Evolutionary conservation across 208 protist species (phyloP).

Genomic region (Leishmania gerbilli): DNA sequence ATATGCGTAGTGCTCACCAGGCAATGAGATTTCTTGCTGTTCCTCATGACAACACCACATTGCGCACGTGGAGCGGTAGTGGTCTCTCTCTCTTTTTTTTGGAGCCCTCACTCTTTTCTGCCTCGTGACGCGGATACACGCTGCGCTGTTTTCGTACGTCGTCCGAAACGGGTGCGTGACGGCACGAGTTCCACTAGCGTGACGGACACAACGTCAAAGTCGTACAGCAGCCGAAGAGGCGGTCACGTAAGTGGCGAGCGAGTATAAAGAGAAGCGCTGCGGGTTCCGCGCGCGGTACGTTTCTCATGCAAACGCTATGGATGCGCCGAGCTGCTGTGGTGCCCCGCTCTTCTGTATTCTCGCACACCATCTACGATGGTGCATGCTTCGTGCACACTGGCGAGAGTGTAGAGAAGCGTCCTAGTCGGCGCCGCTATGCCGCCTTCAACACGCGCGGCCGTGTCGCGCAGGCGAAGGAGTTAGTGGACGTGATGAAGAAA

Average conservation of each 20-base stretch:
- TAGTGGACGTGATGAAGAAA: slow-evolving; percentile 53
- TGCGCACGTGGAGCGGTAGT: no score
- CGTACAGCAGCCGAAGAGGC: not conserved
- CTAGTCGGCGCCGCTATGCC: slow-evolving; percentile 63
- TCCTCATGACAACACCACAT: no score
- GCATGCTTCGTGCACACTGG: not conserved
- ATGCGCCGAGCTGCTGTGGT: not conserved
- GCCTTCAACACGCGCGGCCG: slow-evolving; percentile 65
- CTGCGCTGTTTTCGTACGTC: no score
- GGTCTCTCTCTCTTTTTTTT: no score
- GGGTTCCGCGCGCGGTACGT: not conserved
- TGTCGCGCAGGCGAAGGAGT: slow-evolving; percentile 42
- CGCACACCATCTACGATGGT: not conserved
- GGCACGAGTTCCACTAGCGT: not conserved
- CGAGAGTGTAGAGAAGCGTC: slow-evolving; percentile 9
- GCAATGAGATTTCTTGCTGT: no score
- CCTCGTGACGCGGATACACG: not conserved
- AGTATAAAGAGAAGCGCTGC: not conserved
- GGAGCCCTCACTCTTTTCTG: no score
- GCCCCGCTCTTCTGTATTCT: not conserved
- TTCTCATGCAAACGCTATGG: not conserved
- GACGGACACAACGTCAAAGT: not conserved
- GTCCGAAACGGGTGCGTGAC: not conserved
- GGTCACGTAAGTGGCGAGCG: not conserved
- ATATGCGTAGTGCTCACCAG: no score